Evolutionary conservation across 2,329 filamentous ascomycete species (phyloP).

Genomic region (Clonostachys byssicola): DNA sequence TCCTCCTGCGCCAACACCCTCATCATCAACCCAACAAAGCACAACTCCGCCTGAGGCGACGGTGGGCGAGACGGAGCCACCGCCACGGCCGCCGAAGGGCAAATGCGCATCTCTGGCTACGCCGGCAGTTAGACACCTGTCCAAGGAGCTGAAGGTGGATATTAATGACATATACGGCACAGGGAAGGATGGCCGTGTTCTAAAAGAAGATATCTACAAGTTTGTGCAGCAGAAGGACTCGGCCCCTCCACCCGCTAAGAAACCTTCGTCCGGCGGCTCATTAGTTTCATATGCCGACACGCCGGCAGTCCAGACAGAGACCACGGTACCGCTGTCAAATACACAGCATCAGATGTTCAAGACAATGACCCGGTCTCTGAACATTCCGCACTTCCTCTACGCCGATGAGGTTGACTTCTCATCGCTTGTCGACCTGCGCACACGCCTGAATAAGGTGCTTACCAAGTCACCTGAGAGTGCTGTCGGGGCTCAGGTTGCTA

Average conservation of each 20-base stretch:
- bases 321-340: constrained; percentile 63
- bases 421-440: constrained; percentile 66
- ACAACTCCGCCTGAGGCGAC: not conserved
- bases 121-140: constrained; percentile 84
- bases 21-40: not conserved
- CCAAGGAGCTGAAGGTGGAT: constrained; percentile 73
- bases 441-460: constrained; percentile 67
- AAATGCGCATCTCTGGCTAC: constrained; percentile 78
- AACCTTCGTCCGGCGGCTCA: constrained; percentile 8
- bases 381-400: constrained; percentile 93
- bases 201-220: constrained; percentile 86
- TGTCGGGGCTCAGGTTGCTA: constrained; percentile 37
- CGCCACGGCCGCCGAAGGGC: constrained; percentile 35
- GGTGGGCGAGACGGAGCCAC: not conserved
- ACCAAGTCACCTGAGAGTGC: constrained; percentile 37
- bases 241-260: constrained; percentile 10
- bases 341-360: constrained; percentile 96
- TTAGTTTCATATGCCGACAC: constrained; percentile 7
- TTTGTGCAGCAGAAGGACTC: constrained; percentile 55
- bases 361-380: constrained; percentile 87
- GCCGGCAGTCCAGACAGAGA: constrained; percentile 57
- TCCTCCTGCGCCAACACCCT: constrained; percentile 7
- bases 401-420: constrained; percentile 85
- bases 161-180: constrained; percentile 79
- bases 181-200: constrained; percentile 83